Base-by-base conservation (phyloP, 2,329 filamentous ascomycete species). In the Tolypocladium nubicola region DNA sequence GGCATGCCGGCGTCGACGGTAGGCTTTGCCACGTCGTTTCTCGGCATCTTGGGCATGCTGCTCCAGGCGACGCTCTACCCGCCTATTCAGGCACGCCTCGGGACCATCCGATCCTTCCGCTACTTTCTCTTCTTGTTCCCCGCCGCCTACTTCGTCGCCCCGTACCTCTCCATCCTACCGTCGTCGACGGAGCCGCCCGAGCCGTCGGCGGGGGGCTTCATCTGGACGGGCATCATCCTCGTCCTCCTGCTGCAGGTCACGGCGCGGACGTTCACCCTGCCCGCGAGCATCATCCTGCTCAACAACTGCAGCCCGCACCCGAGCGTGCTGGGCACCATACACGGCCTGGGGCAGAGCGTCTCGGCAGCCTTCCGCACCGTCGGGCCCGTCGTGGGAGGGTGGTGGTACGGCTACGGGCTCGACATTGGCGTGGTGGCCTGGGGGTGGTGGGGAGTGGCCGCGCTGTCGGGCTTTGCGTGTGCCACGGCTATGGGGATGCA, bases 11-110 rank as follows among this genome's bases (percentile, higher is more conserved):
- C 88, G 0, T 78, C 81, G 1, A 80, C 82, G 1, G 87, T 94
- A 33, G 89, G 89, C n/a, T 73, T 89, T 49, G 87, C 88, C 5
- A 90, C 91, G 74, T 85, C 89, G 2, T 85, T 88, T 56, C 79
- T 94, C 19, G 90, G 90, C 11, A 72, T 82, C 53, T 83, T 93
- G 50, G 90, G 90, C n/a, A 86, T 94, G 41, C 73, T 78, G 0
- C 75, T 94, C 49, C 71, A 73, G 57, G 60, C 72, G 37, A 53
- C 87, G 54, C 72, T 90, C 11, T 93, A 92, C 66, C 88, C 89
- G 1, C 72, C 73, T 33, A 73, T 90, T n/a, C 88, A 88, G 53
- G 74, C 78, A 2, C 79, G 80, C 2, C 78, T 90, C 1, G 89
- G 89, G 37, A 87, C 87, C 1, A 72, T 91, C 56, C 75, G 76